phyloP scores from a whole-genome alignment of 345 rosid genomes.

The Chamaenerion angustifolium region DNA sequence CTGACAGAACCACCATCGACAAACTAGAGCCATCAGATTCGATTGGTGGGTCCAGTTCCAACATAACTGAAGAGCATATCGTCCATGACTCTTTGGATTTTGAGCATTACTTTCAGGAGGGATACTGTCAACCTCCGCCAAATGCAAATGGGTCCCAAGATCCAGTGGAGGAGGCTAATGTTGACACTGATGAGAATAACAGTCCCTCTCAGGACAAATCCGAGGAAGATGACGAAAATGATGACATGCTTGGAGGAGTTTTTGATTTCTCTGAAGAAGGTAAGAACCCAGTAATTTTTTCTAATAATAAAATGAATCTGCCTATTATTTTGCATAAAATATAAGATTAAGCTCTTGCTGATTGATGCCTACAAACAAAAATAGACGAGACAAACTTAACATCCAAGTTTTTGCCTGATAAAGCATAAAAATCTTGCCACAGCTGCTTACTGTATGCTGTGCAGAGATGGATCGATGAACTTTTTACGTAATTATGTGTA shows the following conservation, averaged over 20 bases:
- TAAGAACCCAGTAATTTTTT: constrained; percentile 3
- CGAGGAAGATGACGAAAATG: constrained; percentile 62
- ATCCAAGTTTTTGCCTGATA: too few species aligned
- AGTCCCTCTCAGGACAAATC: constrained; percentile 52
- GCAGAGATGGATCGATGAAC: too few species aligned
- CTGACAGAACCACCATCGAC: constrained; percentile 30
- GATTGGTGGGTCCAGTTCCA: constrained; percentile 36
- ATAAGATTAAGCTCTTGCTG: too few species aligned
- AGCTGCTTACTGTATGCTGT: too few species aligned
- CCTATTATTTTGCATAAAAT: too few species aligned
- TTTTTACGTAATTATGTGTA: too few species aligned
- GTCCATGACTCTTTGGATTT: constrained; percentile 39
- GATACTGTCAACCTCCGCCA: constrained; percentile 29
- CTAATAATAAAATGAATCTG: too few species aligned
- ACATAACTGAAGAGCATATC: constrained; percentile 34
- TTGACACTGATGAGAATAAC: constrained; percentile 26
- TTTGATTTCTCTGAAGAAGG: constrained; percentile 95
- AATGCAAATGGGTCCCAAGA: constrained; percentile 16
- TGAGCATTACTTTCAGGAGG: constrained; percentile 65
- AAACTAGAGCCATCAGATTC: constrained; percentile 23
- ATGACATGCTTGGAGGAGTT: constrained; percentile 84
- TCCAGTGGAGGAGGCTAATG: constrained; percentile 20
- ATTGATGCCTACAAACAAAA: too few species aligned
- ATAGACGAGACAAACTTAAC: too few species aligned
- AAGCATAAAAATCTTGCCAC: too few species aligned